Evolutionary conservation across 805 yeast genomes (phyloP), one percentile per base, ranked within the genome.

Genomic region (Saturnispora saitoi): DNA sequence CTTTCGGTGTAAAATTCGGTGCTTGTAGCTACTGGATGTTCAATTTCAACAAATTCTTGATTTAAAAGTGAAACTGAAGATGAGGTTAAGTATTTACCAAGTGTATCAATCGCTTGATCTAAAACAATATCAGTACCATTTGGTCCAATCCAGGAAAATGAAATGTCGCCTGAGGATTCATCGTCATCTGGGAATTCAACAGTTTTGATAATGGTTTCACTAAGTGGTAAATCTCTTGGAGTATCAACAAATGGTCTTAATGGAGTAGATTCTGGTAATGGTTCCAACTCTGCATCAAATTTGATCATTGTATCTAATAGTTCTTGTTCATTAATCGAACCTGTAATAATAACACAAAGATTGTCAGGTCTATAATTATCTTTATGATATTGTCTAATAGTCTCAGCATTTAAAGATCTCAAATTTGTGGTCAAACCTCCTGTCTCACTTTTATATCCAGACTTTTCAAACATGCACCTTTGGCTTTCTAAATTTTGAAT

Each of bases 371-470:
- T 74, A 66, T 93, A 93, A 59, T 77, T 68, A 14, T 70, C 64
- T 28, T 71, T 67, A 64, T 93, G 98, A 60, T 87, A 93, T 20
- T 79, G 67, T 55, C 83, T 75, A 55, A 93, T 91, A 41, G 82
- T 81, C 1, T 81, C 84, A 55, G 80, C 83, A 1, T 85, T 76
- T 57, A 93, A 71, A 2, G 71, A 72, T 52, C 97, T 77, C 55
- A 93, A 73, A 50, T 88, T 87, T 28, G 75, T 72, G 65, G 88
- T 78, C 43, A 88, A 67, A 0, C 99, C 99, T 46, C 99, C 99
- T 8, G 98, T 91, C 62, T 93, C 97, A 8, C 93, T 81, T 10
- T 89, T 78, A 62, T 91, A 93, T 3, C 96, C 98, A 20, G 91
- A 83, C 0, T 72, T 70, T 11, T 70, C 61, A 53, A 75, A 84